phyloP scores from a whole-genome alignment of 352 stramenopile genomes.

The Peronospora belbahrii region DNA sequence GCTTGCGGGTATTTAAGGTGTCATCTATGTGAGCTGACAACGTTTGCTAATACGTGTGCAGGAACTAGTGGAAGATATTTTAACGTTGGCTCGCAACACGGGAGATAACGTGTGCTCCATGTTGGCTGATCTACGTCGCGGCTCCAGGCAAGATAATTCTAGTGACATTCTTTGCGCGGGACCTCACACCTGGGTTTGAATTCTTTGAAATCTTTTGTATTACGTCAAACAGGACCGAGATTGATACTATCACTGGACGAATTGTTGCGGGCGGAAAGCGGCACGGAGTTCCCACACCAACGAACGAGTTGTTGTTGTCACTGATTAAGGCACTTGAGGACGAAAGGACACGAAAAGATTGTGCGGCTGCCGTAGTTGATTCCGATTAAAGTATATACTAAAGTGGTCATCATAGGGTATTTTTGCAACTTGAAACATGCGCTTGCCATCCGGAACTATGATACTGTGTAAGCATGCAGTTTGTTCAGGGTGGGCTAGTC shows the following conservation, averaged over 20 bases:
- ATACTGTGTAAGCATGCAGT: no score
- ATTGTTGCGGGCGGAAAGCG: constrained; percentile 39
- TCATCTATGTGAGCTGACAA: not conserved
- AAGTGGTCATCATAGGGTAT: no score
- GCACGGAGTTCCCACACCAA: constrained; percentile 48
- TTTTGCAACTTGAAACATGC: no score
- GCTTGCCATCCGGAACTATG: no score
- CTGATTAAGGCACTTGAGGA: constrained; percentile 56
- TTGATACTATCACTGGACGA: constrained; percentile 62
- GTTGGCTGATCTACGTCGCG: constrained; percentile 54
- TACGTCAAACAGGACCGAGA: constrained; percentile 42
- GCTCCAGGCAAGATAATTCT: constrained; percentile 29
- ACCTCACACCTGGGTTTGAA: not conserved
- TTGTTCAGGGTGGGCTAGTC: no score
- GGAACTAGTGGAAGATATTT: constrained; percentile 49
- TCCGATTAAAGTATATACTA: no score
- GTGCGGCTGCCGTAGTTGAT: no score
- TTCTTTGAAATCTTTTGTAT: not conserved
- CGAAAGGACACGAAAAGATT: constrained; percentile 14
- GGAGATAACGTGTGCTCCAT: constrained; percentile 69
- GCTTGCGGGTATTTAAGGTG: not conserved
- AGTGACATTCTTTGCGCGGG: not conserved
- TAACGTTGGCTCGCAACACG: constrained; percentile 44
- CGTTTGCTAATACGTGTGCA: constrained; percentile 9
- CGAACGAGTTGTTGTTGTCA: constrained; percentile 48